These are phyloP conservation scores for Blastobotrys attinorum DNA, from an alignment of 805 yeast genomes.

Conservation along the genomic window DNA sequence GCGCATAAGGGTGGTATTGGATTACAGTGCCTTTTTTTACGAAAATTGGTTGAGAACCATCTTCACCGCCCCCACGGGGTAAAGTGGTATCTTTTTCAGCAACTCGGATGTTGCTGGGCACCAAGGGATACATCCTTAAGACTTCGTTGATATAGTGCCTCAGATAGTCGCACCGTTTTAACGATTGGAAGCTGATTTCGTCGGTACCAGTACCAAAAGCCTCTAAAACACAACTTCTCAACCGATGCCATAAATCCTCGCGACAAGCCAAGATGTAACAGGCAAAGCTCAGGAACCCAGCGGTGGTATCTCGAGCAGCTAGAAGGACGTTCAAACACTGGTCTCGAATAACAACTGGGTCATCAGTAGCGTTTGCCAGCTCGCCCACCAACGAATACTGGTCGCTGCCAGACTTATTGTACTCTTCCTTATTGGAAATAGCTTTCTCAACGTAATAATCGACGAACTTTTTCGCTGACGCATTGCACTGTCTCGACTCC, in stretches of 20 bases:
- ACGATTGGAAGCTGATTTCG: slow-evolving; percentile 32
- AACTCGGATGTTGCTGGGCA: slow-evolving; percentile 43
- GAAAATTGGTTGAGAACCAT: slow-evolving; percentile 32
- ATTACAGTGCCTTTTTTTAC: slow-evolving; percentile 39
- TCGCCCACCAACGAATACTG: slow-evolving; percentile 37
- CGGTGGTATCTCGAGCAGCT: slow-evolving; percentile 47
- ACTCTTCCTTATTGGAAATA: slow-evolving; percentile 18
- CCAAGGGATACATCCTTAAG: slow-evolving; percentile 44
- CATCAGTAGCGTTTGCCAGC: slow-evolving; percentile 39
- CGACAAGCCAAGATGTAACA: slow-evolving; percentile 36
- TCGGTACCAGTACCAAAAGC: slow-evolving; percentile 19
- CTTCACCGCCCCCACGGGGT: slow-evolving; percentile 46
- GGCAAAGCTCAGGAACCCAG: slow-evolving; percentile 37
- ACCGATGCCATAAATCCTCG: slow-evolving; percentile 31
- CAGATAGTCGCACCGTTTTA: slow-evolving; percentile 37
- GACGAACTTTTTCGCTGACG: slow-evolving; percentile 31
- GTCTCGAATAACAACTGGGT: slow-evolving; percentile 38
- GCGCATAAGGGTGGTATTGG: slow-evolving; percentile 31
- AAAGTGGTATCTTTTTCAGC: slow-evolving; percentile 40
- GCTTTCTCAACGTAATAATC: slow-evolving; percentile 36
- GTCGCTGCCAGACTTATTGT: not conserved
- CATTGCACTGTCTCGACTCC: too few relatives aligned
- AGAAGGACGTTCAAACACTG: slow-evolving; percentile 40
- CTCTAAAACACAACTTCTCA: slow-evolving; percentile 25
- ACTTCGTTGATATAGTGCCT: slow-evolving; percentile 37